phyloP scores from a whole-genome alignment of 139 green algal species.

The Micromonas pusilla region DNA sequence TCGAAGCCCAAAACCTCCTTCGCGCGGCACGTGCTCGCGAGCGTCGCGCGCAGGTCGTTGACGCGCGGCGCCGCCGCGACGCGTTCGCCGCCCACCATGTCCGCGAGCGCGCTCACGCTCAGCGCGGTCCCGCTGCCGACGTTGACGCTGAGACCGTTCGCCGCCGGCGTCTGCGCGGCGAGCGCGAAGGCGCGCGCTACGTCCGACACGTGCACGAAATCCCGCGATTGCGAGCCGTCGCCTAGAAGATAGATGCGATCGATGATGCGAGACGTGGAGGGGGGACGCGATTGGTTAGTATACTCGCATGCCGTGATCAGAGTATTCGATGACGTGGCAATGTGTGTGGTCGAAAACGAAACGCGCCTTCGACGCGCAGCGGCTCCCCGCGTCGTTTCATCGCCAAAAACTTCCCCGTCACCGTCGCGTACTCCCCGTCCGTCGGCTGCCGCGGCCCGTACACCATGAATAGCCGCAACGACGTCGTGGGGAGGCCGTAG shows the following conservation, averaged over 20 bases:
- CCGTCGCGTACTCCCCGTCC: not conserved
- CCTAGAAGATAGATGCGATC: too few relatives aligned
- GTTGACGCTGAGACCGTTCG: not conserved
- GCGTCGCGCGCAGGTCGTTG: not conserved
- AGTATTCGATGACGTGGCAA: too few relatives aligned
- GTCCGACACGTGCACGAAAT: slow-evolving; percentile 31
- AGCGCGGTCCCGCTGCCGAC: not conserved
- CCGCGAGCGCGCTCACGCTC: slow-evolving; percentile 2
- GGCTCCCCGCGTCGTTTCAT: not conserved
- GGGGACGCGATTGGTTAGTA: too few relatives aligned
- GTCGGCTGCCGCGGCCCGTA: slow-evolving; percentile 14
- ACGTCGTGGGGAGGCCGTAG: slow-evolving; percentile 4
- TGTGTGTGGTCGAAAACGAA: too few relatives aligned
- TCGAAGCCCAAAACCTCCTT: not conserved
- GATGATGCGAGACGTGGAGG: too few relatives aligned
- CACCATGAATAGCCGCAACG: slow-evolving; percentile 24
- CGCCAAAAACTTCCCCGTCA: slow-evolving; percentile 24
- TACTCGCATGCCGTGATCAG: too few relatives aligned
- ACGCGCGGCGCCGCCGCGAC: not conserved
- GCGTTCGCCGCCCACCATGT: not conserved
- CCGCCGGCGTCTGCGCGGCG: not conserved
- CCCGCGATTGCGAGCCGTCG: slow-evolving; percentile 12
- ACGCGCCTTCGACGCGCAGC: slow-evolving; percentile 19
- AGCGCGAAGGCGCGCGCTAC: slow-evolving; percentile 15
- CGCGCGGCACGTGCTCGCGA: slow-evolving; percentile 4